These are phyloP conservation scores for Adenanthera pavonina DNA, from an alignment of 306 rosid genomes.

Conservation along the genomic window DNA sequence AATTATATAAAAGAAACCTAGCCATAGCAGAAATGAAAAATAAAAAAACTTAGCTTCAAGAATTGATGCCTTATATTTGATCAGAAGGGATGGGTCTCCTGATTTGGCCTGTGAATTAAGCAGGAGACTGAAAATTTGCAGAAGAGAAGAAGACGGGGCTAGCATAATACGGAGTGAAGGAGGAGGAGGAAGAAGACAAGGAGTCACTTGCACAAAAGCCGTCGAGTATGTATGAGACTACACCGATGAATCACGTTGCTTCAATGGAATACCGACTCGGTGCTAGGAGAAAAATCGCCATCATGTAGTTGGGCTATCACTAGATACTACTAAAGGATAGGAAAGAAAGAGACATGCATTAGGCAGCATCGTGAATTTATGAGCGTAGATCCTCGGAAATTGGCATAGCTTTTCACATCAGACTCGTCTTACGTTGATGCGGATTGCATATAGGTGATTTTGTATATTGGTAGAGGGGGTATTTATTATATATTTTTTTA, in stretches of 20 bases:
- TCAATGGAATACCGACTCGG: constrained; percentile 28
- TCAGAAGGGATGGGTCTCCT: neutral
- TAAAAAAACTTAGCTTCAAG: constrained; percentile 27
- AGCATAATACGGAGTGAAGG: neutral
- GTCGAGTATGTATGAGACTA: neutral
- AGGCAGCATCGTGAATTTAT: neutral
- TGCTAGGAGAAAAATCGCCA: neutral
- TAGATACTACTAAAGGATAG: neutral
- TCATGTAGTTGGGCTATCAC: neutral
- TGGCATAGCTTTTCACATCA: neutral
- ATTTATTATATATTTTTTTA: too few species aligned
- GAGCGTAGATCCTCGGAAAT: neutral
- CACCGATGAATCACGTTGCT: neutral
- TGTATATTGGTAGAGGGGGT: too few species aligned
- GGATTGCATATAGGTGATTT: neutral
- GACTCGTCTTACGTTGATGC: neutral
- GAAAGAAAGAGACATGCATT: neutral
- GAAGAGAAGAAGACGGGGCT: neutral
- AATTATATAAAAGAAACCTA: neutral
- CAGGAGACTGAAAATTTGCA: neutral
- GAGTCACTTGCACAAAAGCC: constrained; percentile 26
- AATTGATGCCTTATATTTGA: neutral
- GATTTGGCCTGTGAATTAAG: neutral
- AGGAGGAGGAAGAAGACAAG: constrained; percentile 1
- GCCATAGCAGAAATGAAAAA: neutral